Base-by-base conservation (phyloP, 1,139 yeast species). In the Taphrina deformans region DNA sequence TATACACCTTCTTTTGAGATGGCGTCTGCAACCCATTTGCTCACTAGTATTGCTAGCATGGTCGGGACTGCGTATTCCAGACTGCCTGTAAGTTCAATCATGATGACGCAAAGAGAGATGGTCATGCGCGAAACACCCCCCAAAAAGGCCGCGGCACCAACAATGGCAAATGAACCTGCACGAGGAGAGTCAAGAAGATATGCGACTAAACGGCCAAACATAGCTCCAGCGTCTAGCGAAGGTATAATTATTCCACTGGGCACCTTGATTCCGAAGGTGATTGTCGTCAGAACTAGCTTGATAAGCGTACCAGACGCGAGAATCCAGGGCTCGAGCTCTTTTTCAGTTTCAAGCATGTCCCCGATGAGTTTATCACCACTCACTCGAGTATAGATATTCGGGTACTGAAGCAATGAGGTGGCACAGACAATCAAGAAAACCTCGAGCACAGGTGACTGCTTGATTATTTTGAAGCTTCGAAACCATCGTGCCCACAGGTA, bases 201-300 rank as follows among this genome's bases (percentile, higher is more conserved):
- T 0, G 85, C 85, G 67, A 83, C 77, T 4, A 82, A 73, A 29
- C 88, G 73, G 0, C 89, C 89, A 75, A 83, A 84, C 16, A 85
- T 74, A 0, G 89, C 88, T 6, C 89, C 89, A 64, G 82, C 78
- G 0, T 85, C 87, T 88, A 85, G 84, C 0, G 87, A 82, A 1
- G 89, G 89, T 0, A 85, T 86, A 71, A 85, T 85, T 24, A 85
- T 83, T 24, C 89, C 89, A 65, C 85, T 81, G 0, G 89, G 89
- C 1, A 85, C 77, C 70, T 84, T 85, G 65, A 84, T 73, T 0
- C 89, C 89, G 73, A 84, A 83, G 0, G 88, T 83, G 10, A 84
- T 72, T 31, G 81, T 77, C 0, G 87, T 84, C 38, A 85, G 74
- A 1, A 79, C 65, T 0, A 81, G 70, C 69, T 84, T 85, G 56